A percentile compares a stretch with the other conserved stretches of the same genome.
Conservation (phyloP, 2,329 filamentous ascomycete species). For the Cercospora berteroae region DNA sequence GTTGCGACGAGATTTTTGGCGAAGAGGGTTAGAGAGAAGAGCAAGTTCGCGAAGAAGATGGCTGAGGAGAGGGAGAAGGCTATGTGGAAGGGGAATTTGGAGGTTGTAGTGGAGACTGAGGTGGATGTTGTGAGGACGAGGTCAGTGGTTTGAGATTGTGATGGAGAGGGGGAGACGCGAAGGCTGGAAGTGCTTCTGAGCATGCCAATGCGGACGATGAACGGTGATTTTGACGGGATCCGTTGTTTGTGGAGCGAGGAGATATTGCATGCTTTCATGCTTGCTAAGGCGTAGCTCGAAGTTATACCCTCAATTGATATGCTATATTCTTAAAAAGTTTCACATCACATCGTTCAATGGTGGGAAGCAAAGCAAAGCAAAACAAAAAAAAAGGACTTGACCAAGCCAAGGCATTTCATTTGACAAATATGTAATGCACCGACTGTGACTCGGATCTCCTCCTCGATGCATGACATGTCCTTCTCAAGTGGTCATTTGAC, state of each 20-base stretch:
- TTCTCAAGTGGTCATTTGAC: no score
- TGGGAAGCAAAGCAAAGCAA: no score
- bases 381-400: no score
- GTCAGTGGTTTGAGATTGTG: background rate
- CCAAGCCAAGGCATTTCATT: no score
- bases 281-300: background rate
- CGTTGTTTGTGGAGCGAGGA: background rate
- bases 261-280: background rate
- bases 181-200: background rate
- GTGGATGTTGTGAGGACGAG: background rate
- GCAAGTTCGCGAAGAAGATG: slow-evolving; percentile 16
- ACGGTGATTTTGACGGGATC: background rate
- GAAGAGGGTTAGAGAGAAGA: slow-evolving; percentile 12
- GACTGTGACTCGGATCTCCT: no score
- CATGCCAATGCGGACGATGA: background rate
- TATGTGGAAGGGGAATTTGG: background rate
- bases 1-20: slow-evolving; percentile 10
- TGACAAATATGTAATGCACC: no score
- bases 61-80: background rate
- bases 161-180: background rate
- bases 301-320: background rate
- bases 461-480: no score
- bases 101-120: background rate
- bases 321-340: background rate
- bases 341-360: no score